Conservation (phyloP, 1,139 yeast genomes). For the Kodamaea sp. region DNA sequence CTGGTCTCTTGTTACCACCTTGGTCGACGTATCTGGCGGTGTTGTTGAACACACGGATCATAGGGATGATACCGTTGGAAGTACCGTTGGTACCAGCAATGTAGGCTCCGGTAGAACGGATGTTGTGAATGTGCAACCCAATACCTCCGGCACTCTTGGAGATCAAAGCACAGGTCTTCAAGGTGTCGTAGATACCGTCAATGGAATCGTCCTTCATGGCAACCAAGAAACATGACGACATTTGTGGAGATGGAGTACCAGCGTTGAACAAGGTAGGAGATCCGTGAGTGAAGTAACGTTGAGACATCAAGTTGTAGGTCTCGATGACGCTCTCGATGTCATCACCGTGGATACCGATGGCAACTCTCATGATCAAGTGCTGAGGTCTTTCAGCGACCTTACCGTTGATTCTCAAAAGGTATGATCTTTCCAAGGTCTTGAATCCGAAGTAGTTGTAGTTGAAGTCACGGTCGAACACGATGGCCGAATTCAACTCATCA, state of each 20-base stretch:
- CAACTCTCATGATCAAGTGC: conserved; percentile 86
- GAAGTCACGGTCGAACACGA: conserved; percentile 82
- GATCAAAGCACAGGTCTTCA: conserved; percentile 55
- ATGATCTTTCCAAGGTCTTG: conserved; percentile 84
- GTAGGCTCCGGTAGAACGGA: conserved; percentile 51
- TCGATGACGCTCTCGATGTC: conserved; percentile 72
- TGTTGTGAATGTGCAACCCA: conserved; percentile 57
- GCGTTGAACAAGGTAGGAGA: conserved; percentile 58
- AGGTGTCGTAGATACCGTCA: conserved; percentile 57
- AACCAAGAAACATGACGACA: conserved; percentile 57
- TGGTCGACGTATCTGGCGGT: conserved; percentile 65
- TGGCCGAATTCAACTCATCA: conserved; percentile 74
- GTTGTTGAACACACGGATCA: conserved; percentile 59
- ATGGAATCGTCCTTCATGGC: conserved; percentile 62
- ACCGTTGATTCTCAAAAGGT: conserved; percentile 68
- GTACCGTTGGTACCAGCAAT: conserved; percentile 57
- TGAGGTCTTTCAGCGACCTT: conserved; percentile 89
- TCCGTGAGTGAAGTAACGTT: conserved; percentile 53
- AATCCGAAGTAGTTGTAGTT: conserved; percentile 83
- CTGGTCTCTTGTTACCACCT: conserved; percentile 64
- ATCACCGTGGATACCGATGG: conserved; percentile 82
- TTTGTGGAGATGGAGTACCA: conserved; percentile 48
- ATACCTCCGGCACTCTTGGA: conserved; percentile 63
- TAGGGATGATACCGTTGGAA: conserved; percentile 58
- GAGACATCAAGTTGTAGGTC: conserved; percentile 67